A percentile compares a stretch with the other conserved stretches of the same genome.
Evolutionary conservation across 192 early-diverging fungal species (phyloP).

Genomic region (Geosiphon pyriformis): DNA sequence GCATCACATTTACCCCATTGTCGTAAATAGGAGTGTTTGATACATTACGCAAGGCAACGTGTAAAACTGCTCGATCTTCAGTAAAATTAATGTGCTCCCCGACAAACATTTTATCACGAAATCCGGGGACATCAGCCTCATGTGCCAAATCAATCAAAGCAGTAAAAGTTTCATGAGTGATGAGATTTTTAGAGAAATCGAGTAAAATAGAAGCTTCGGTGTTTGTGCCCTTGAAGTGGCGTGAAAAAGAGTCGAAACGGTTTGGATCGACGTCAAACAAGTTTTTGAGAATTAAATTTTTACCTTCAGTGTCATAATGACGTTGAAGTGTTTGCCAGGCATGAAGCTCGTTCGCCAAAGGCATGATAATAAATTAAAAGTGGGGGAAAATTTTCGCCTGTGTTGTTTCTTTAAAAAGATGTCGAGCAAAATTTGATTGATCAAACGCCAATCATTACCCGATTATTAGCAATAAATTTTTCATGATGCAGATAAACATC

Average conservation of each 20-base stretch:
- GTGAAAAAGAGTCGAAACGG: conserved; percentile 78
- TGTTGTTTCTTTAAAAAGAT: too few species aligned
- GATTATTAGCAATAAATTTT: too few species aligned
- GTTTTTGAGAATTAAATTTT: conserved; percentile 68
- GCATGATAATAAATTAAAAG: too few species aligned
- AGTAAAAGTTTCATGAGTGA: conserved; percentile 74
- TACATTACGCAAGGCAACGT: conserved; percentile 89
- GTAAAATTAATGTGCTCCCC: conserved; percentile 97
- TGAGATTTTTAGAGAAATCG: conserved; percentile 96
- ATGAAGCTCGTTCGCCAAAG: conserved; percentile 65
- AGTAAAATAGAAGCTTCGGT: conserved; percentile 68
- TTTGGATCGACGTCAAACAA: conserved; percentile 70
- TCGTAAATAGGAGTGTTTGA: conserved; percentile 80
- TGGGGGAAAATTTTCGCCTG: too few species aligned
- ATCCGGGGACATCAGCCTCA: conserved; percentile 80
- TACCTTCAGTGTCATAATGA: conserved; percentile 77
- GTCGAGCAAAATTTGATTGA: too few species aligned
- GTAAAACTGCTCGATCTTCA: conserved; percentile 92
- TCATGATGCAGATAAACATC: too few species aligned
- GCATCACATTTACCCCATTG: conserved; percentile 88
- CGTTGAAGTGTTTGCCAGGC: conserved; percentile 87
- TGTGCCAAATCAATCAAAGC: conserved; percentile 76
- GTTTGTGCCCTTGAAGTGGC: conserved; percentile 58
- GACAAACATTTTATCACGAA: conserved; percentile 90
- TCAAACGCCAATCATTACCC: too few species aligned